Base-by-base conservation (phyloP, 495 filamentous ascomycete genomes). In the Neurospora sp. region DNA sequence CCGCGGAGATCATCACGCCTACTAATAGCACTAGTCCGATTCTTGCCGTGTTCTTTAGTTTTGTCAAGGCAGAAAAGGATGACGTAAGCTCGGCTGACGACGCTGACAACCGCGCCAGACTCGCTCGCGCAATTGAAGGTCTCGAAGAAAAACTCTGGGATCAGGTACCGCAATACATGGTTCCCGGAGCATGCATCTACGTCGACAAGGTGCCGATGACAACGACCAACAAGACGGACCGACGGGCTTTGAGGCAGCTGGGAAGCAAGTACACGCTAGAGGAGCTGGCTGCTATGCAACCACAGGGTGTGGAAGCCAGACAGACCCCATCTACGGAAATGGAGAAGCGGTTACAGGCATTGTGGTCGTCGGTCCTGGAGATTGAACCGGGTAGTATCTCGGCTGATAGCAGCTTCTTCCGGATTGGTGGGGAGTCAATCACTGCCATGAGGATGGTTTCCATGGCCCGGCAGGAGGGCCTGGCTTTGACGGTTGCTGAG, bases 381-480 rank as follows among this genome's bases (percentile, higher is more conserved):
- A 39, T 84, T 3, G 39, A 74, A 2, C 31, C 74, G 9, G 76
- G 73, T 0, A 20, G 41, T 40, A 87, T 92, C 61, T 79, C 83
- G 0, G 72, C 87, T n/a, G 80, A 88, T 27, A 85, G 89, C 74
- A 88, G 84, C 74, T 93, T 93, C 78, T 83, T 93, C 72, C 83
- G 81, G 5, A 81, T 91, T 14, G 91, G 91, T 16, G 91, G 91
- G 41, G 91, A 93, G 76, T 92, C 90, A 0, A 88, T 93, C 71
- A 86, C 87, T 9, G 90, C 90, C 0, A 92, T 93, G 85, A 88
- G 87, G 73, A 82, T 92, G 61, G 90, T 88, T n/a, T 84, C 88
- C 9, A 84, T 84, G 69, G 85, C 87, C 37, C 87, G 83, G 40
- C 76, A 74, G 5, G 81, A 84, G 27, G 86, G 86, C 1, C 59